Percentiles rank a stretch among this genome's conserved stretches.
Evolutionary conservation across 2,329 filamentous ascomycete species (phyloP).

Genomic region (Basipetospora chlamydospora): DNA sequence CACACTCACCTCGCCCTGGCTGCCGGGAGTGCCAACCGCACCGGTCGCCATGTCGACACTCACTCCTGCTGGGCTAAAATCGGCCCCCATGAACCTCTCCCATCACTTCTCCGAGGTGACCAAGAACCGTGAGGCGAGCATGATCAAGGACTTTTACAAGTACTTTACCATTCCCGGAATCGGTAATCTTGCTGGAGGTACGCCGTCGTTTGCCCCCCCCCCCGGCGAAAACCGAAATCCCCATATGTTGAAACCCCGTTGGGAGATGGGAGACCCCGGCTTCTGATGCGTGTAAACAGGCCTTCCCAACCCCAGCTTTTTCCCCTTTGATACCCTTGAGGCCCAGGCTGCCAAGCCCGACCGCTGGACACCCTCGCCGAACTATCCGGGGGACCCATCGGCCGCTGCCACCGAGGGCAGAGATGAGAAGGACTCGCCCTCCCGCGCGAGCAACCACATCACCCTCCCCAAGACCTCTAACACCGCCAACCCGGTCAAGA

Average conservation of each 20-base stretch:
- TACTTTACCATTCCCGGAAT: conserved; percentile 58
- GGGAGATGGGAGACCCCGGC: no score
- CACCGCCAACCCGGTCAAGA: conserved; percentile 43
- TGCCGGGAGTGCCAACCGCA: no score
- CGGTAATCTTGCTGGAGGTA: conserved; percentile 47
- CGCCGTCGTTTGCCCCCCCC: conserved; percentile 12
- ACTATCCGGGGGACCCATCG: conserved; percentile 27
- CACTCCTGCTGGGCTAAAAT: no score
- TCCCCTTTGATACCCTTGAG: conserved; percentile 84
- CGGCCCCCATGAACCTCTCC: conserved; percentile 64
- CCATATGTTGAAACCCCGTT: no score
- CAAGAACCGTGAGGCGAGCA: conserved; percentile 46
- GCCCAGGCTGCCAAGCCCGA: conserved; percentile 61
- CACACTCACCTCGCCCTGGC: neutral
- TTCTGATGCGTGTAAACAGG: no score
- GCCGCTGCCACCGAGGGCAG: conserved; percentile 18
- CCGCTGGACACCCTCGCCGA: conserved; percentile 58
- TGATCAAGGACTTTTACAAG: conserved; percentile 73
- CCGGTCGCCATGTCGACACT: no score
- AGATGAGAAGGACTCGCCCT: conserved; percentile 8
- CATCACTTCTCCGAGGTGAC: conserved; percentile 65
- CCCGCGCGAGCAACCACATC: conserved; percentile 35
- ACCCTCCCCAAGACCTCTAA: conserved; percentile 55
- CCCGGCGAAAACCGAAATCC: no score
- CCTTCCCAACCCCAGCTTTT: conserved; percentile 66